Base-by-base conservation (phyloP, 495 filamentous ascomycete species). In the Aspergillus wentii region DNA sequence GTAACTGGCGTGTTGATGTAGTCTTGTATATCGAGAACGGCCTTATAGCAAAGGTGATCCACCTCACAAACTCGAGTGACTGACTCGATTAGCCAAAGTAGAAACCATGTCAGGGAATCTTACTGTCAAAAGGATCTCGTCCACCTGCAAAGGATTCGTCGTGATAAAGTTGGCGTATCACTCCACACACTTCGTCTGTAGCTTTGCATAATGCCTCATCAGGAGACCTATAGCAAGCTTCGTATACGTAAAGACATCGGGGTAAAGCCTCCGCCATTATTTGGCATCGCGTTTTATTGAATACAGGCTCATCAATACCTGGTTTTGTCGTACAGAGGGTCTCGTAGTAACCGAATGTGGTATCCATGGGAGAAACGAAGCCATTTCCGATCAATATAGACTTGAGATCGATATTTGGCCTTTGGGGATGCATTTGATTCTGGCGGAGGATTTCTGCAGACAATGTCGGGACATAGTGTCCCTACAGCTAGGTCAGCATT, bases 291-390 rank as follows among this genome's bases (percentile, higher is more conserved):
- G 66, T 68, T 16, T 53, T 25, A 35, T 68, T 70, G 51, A 68
- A 68, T 1, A 69, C 48, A 14, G 64, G 64, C n/a, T 43, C 37
- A 3, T 44, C 15, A 33, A 69, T 48, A 15, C 57, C 60, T 2
- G 64, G 64, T 30, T 70, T 68, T 3, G 62, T 67, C 0, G 61
- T 67, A 44, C 66, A 68, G 9, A 68, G 59, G 0, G 66, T 68
- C 46, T 68, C 64, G 58, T 61, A 70, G 41, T 68, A 66, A 13
- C 66, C 64, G 33, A 54, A 70, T 8, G 26, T 30, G 0, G 48
- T 40, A 31, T 67, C 55, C 16, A 48, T 51, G 2, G 52, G 59
- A 2, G 62, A 68, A 35, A 68, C 57, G 33, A 29, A 58, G 2
- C 55, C 63, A 35, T 71, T 62, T 14, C 66, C 64, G 3, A 68